Evolutionary conservation across 805 yeast genomes (phyloP), one percentile per base, ranked within the genome.

Genomic region (Candida tammaniensis): DNA sequence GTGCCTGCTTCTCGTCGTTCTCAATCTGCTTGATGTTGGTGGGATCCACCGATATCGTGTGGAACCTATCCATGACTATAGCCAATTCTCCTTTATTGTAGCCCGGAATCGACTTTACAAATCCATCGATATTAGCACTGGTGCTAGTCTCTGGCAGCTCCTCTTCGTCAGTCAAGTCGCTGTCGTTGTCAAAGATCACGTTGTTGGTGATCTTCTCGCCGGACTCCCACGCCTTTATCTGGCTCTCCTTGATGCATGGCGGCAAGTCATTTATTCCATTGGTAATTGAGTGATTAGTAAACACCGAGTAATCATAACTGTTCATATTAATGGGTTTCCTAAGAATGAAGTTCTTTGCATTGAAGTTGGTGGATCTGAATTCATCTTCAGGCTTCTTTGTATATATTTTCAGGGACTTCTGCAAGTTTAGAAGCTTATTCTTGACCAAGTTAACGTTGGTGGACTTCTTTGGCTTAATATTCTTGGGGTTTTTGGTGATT

Each of bases 191-290:
- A 38, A 66, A 65, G 2, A 67, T 63, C 21, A 65, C 40, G 33
- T 56, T 64, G 17, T 50, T 45, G 36, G 60, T 55, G 27, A 62
- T 55, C 40, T 60, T 58, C 38, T 67, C 72, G 1, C 70, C 72
- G 17, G 63, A 55, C 40, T 67, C 72, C 73, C 73, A 67, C 13
- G 71, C 71, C 33, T 57, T 55, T 9, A 66, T 51, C 42, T 65
- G 71, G n/a, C 69, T 60, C 26, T 60, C 62, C 45, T 61, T 66
- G 7, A 64, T 46, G 11, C 56, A 51, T 1, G 68, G 69, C 15
- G 62, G 60, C n/a, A 51, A 31, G 17, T 44, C 42, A 17, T 44
- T 46, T n/a, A n/a, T n/a, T n/a, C n/a, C n/a, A 21, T 46, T 43
- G 17, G 40, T 49, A 23, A 40, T 40, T 11, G 52, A 47, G 23